Percentiles rank a stretch among this genome's conserved stretches.
Evolutionary conservation across 1,139 yeast species (phyloP).

Genomic region (Yamadazyma songkhlaensis): DNA sequence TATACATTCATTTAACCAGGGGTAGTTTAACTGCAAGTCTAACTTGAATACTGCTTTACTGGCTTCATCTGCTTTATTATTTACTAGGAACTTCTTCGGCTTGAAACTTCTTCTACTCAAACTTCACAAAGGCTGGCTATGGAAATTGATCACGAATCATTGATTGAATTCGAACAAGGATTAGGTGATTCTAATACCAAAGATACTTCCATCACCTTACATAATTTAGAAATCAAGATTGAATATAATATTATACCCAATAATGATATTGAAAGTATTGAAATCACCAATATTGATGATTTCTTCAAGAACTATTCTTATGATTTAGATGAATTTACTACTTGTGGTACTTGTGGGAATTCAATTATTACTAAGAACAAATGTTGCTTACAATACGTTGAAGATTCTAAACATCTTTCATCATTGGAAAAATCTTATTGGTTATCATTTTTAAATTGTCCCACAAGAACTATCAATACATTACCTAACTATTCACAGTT

Average conservation of each 20-base stretch:
- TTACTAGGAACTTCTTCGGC: no score
- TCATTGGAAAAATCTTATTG: conserved; percentile 41
- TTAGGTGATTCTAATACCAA: conserved; percentile 22
- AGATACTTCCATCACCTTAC: conserved; percentile 24
- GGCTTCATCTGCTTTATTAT: no score
- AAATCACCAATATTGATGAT: conserved; percentile 7
- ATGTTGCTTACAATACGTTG: conserved; percentile 13
- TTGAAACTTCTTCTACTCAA: background rate
- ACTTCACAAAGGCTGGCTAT: background rate
- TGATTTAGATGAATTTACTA: conserved; percentile 32
- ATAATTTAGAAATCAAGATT: conserved; percentile 31
- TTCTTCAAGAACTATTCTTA: conserved; percentile 24
- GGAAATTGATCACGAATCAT: conserved; percentile 28
- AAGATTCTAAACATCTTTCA: conserved; percentile 17
- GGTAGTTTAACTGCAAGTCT: background rate
- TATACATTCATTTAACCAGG: background rate
- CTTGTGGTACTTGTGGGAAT: conserved; percentile 25
- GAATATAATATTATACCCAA: conserved; percentile 17
- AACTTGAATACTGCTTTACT: no score
- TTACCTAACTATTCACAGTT: conserved; percentile 48
- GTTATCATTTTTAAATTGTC: conserved; percentile 44
- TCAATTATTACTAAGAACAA: conserved; percentile 6
- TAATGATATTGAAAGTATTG: conserved; percentile 6
- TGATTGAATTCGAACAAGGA: conserved; percentile 44
- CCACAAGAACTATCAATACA: conserved; percentile 43